phyloP scores from a whole-genome alignment of 1,284 basidiomycete species.

The Fistulina hepatica region DNA sequence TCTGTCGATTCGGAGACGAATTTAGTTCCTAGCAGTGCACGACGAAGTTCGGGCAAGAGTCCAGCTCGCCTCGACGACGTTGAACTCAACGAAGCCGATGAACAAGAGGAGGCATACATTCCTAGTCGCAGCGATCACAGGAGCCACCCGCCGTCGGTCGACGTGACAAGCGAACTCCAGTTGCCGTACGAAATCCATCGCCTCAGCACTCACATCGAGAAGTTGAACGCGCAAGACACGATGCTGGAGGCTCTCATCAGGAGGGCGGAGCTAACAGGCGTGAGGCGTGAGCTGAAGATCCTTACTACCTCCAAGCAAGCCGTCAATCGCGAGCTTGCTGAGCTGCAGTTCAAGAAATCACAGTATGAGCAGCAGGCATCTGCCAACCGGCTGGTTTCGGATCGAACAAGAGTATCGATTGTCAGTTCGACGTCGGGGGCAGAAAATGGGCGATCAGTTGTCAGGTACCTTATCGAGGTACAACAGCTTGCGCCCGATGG shows the following conservation, averaged over 20 bases:
- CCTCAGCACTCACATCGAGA: constrained; percentile 62
- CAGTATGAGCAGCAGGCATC: constrained; percentile 88
- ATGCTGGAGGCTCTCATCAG: constrained; percentile 82
- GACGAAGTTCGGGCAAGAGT: too few relatives aligned
- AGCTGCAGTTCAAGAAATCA: constrained; percentile 78
- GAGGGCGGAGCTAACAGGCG: constrained; percentile 90
- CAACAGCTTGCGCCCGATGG: constrained; percentile 75
- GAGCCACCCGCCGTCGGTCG: too few relatives aligned
- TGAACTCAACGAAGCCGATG: constrained; percentile 29
- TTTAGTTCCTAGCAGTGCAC: constrained; percentile 3
- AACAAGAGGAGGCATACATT: constrained; percentile 41
- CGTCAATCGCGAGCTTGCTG: constrained; percentile 73
- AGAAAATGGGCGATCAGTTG: constrained; percentile 80
- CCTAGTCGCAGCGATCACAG: constrained; percentile 55
- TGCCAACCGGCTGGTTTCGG: constrained; percentile 73
- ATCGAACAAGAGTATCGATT: constrained; percentile 69
- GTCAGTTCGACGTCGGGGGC: constrained; percentile 68
- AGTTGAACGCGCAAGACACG: constrained; percentile 68
- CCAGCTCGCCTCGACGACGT: constrained; percentile 21
- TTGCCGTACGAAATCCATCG: constrained; percentile 74
- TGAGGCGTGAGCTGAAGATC: constrained; percentile 74
- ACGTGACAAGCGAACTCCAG: constrained; percentile 61
- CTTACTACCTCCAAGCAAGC: constrained; percentile 74
- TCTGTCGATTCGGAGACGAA: too few relatives aligned
- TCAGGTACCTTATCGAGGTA: constrained; percentile 88